phyloP scores from a whole-genome alignment of 768 basidiomycete genomes.

The Myochromella boudieri region DNA sequence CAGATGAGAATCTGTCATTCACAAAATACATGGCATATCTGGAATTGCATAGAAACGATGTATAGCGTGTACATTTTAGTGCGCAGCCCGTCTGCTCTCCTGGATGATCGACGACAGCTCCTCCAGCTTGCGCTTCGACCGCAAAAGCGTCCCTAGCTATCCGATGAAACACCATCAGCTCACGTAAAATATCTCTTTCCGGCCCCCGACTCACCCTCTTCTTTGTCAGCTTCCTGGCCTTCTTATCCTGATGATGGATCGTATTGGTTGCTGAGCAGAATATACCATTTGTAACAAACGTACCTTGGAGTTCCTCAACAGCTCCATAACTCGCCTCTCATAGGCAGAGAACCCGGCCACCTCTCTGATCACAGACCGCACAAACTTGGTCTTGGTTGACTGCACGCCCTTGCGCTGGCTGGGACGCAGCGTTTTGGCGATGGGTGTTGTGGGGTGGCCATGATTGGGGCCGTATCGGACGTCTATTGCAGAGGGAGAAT shows the following conservation, averaged over 20 bases:
- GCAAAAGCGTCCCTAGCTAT: conserved; percentile 95
- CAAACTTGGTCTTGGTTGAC: conserved; percentile 90
- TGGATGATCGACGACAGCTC: conserved; percentile 91
- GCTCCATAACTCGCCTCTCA: conserved; percentile 96
- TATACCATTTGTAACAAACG: conserved; percentile 22
- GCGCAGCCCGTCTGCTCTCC: conserved; percentile 79
- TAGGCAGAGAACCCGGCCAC: conserved; percentile 98
- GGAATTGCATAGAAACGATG: not conserved
- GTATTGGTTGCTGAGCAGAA: not conserved
- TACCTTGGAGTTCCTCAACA: conserved; percentile 97
- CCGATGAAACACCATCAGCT: conserved; percentile 11
- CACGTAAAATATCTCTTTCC: no score
- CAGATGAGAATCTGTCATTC: conserved; percentile 1
- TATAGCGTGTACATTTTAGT: conserved; percentile 27
- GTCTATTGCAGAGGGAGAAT: conserved; percentile 46
- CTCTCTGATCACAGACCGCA: conserved; percentile 91
- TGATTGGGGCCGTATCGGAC: conserved; percentile 83
- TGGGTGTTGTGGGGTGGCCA: conserved; percentile 85
- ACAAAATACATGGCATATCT: not conserved
- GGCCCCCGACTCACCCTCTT: conserved; percentile 77
- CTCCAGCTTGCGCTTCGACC: conserved; percentile 98
- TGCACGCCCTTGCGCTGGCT: conserved; percentile 91
- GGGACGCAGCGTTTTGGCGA: conserved; percentile 73
- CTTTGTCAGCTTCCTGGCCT: conserved; percentile 98
- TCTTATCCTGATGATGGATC: conserved; percentile 76